Base-by-base conservation (phyloP, 108 stramenopile species). In the Skeletonema grethae region DNA sequence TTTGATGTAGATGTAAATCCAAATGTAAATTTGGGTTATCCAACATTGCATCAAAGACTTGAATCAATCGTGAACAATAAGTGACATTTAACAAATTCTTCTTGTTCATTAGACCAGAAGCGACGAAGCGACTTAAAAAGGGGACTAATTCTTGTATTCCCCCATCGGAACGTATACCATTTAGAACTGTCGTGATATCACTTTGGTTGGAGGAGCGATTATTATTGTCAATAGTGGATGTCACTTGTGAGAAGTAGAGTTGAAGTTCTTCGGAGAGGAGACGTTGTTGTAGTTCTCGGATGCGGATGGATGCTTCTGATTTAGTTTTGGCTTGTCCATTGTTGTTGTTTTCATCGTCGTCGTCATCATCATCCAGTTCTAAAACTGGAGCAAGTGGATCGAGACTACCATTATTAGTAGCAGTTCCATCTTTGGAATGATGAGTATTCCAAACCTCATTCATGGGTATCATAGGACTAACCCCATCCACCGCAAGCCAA, bases 401-500 rank as follows among this genome's bases (percentile, higher is more conserved):
- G 1, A 48, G 6, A 48, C 46, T 16, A 2, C 46, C 46, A 18
- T 6, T 4, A 46, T 16, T 16, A 18, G 1, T 18, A 48, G 5
- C 2, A 5, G 2, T 39, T 2, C 1, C 63, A 43, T 63, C 15
- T 59, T 11, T 39, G 43, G 18, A 30, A 50, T 30, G 25, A 24
- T 32, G 25, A 38, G 57, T 46, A 39, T 65, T 67, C 57, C 58
- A 76, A 38, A 64, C 64, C 30, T 86, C 85, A 76, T 93, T 89
- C 67, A 84, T 85, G 32, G 87, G 86, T 63, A 85, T 88, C 39
- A 81, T 65, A 12, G 93, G 90, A 50, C 72, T 79, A 1, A 75
- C 76, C 2, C 94, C 94, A 50, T 95, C 89, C 18, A 95, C 94
- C 0, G 94, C 94, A 9, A 95, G 82, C 94, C 94, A 95, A 60